These are phyloP conservation scores for Dacryopinax spathularia DNA, from an alignment of 768 basidiomycete genomes.

Conservation along the genomic window DNA sequence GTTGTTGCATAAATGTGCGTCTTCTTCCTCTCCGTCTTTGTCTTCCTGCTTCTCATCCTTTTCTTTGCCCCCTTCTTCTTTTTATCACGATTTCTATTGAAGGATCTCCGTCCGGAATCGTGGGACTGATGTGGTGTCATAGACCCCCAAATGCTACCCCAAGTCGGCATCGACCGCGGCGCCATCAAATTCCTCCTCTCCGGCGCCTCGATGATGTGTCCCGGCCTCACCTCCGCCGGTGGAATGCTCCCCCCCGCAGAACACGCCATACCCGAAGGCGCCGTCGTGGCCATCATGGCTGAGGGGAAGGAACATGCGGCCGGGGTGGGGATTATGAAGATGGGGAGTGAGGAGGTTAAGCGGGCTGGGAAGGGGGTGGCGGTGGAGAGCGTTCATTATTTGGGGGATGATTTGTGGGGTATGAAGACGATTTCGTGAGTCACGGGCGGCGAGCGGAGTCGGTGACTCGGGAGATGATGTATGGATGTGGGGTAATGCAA, in stretches of 20 bases:
- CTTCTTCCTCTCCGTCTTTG: not conserved
- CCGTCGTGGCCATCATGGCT: constrained; percentile 80
- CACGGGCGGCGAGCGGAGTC: not conserved
- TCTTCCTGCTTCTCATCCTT: not conserved
- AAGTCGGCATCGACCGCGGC: constrained; percentile 83
- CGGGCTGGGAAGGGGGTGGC: constrained; percentile 79
- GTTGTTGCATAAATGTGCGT: constrained; percentile 80
- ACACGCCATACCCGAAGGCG: constrained; percentile 49
- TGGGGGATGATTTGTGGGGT: constrained; percentile 82
- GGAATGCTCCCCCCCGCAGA: constrained; percentile 71
- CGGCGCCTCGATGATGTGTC: constrained; percentile 94
- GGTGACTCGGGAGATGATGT: not conserved
- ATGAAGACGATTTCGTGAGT: constrained; percentile 37
- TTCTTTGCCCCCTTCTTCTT: not conserved
- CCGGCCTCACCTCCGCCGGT: constrained; percentile 85
- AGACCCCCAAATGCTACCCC: constrained; percentile 88
- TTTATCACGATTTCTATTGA: not conserved
- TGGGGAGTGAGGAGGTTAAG: constrained; percentile 80
- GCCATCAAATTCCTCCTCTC: constrained; percentile 93
- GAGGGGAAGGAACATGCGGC: constrained; percentile 90
- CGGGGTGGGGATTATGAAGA: constrained; percentile 68
- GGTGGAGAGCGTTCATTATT: constrained; percentile 71
- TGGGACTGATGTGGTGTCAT: constrained; percentile 7
- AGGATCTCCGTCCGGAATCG: not conserved
- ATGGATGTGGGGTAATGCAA: not conserved